These are phyloP conservation scores for Plectranthus barbatus DNA, from an alignment of 257 asterid genomes.

Conservation along the genomic window DNA sequence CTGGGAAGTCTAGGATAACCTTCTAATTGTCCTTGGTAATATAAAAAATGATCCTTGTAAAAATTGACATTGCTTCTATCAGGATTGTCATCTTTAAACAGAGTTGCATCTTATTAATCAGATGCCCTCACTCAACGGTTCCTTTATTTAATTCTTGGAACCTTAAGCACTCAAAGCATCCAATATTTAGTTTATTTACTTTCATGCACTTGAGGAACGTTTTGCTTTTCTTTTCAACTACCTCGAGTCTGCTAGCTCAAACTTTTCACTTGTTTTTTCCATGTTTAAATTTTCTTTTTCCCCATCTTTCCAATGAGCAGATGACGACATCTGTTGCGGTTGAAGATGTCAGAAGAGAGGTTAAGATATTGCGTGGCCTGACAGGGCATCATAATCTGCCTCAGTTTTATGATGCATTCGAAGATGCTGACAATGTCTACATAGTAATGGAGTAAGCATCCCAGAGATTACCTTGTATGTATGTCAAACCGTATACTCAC, in stretches of 20 bases:
- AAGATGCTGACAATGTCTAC: constrained; percentile 57
- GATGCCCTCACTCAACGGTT: not conserved
- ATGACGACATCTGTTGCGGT: constrained; percentile 58
- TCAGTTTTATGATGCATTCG: constrained; percentile 54
- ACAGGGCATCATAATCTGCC: constrained; percentile 46
- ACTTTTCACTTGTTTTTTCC: not conserved
- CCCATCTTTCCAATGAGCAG: constrained; percentile 23
- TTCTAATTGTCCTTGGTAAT: not conserved
- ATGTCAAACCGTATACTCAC: not conserved
- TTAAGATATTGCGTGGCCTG: constrained; percentile 53
- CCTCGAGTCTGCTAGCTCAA: not conserved
- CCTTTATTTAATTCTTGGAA: not conserved
- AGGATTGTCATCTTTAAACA: not conserved
- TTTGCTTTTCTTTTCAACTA: not conserved
- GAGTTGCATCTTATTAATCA: not conserved
- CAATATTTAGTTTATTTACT: not conserved
- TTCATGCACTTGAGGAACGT: not conserved
- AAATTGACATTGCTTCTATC: not conserved
- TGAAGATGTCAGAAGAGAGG: constrained; percentile 67
- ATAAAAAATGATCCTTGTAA: not conserved
- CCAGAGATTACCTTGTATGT: not conserved
- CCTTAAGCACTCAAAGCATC: not conserved
- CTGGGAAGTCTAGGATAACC: not conserved
- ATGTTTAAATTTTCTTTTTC: not conserved
- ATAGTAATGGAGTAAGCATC: constrained; percentile 67